Base-by-base conservation (phyloP, 495 filamentous ascomycete genomes). In the Aeminium ludgeri region DNA sequence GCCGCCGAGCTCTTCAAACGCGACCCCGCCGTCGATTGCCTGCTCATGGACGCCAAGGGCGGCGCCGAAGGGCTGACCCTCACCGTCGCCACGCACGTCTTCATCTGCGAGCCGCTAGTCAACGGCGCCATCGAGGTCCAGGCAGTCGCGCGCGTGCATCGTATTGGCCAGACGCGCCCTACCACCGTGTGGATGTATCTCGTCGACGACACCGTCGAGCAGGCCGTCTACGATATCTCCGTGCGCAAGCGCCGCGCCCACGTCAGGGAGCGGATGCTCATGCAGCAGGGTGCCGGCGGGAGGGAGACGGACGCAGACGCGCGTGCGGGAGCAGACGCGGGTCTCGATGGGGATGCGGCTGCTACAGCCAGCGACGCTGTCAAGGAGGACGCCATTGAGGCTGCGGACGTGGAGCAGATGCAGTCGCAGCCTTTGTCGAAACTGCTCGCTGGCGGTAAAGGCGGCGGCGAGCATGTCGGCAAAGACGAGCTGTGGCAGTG, bases 171-270 rank as follows among this genome's bases (percentile, higher is more conserved):
- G 58, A 70, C 75, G 43, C 74, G 80, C 19, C 67, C 77, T 45
- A 97, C 87, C 6, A 92, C 84, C 1, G 87, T 95, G 4, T 97
- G 85, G 80, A 80, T 94, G 58, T 97, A 97, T 56, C 69, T 94
- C 1, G 69, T 92, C 16, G 74, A 78, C 3, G 80, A 78, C 34
- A 92, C 87, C 0, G 83, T 95, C 1, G 87, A 97, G 49, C 75
- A 91, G 55, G 76, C 77, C 0, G 89, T 97, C 33, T 82, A 94
- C 54, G 72, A 86, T 28, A 69, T 94, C 15, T 86, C 82, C 0
- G 84, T 91, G 10, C 60, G 69, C 32, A 66, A 84, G 29, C 73
- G 87, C 10, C 62, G 92, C 36, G 72, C 74, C 48, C 82, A 93
- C 47, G 79, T 93, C 44, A 41, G 45, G 30, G 67, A 69, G 1